A percentile compares a stretch with the other conserved stretches of the same genome.
These are phyloP conservation scores for Artemisia annua DNA, from an alignment of 129 eudicot species.

Conservation along the genomic window DNA sequence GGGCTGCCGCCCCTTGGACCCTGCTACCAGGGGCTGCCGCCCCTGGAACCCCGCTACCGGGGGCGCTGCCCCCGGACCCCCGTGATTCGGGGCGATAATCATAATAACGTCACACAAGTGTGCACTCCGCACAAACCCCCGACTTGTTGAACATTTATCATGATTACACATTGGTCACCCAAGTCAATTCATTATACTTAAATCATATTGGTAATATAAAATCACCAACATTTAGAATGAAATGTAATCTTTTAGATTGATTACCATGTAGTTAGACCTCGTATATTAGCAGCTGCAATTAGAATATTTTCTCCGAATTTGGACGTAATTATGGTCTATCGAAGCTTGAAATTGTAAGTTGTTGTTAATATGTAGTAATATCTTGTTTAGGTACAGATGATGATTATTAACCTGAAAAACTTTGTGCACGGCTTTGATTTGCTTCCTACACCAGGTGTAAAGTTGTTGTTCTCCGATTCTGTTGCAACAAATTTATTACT, in stretches of 20 bases:
- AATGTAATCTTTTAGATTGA: conserved; percentile 12
- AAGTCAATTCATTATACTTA: too few species aligned
- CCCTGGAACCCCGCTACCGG: too few species aligned
- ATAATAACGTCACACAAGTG: too few species aligned
- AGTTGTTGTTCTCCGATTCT: conserved; percentile 61
- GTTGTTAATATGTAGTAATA: conserved; percentile 27
- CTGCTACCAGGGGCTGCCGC: too few species aligned
- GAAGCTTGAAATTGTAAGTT: too few species aligned
- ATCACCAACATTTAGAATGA: conserved; percentile 22
- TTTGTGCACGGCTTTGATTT: conserved; percentile 97
- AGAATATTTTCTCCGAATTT: conserved; percentile 15
- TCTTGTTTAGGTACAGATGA: conserved; percentile 49
- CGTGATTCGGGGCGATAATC: too few species aligned
- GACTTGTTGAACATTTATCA: too few species aligned
- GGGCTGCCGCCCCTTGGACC: too few species aligned
- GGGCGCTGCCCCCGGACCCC: too few species aligned
- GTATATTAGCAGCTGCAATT: conserved; percentile 39
- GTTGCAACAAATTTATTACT: conserved; percentile 59
- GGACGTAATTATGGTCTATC: background rate
- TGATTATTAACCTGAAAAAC: conserved; percentile 82
- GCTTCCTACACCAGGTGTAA: conserved; percentile 94
- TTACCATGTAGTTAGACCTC: conserved; percentile 19
- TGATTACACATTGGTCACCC: too few species aligned
- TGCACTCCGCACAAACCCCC: too few species aligned
- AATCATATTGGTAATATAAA: too few species aligned